A percentile compares a stretch with the other conserved stretches of the same genome.
phyloP scores from a whole-genome alignment of 192 early-diverging fungal genomes.

The Gigaspora rosea region DNA sequence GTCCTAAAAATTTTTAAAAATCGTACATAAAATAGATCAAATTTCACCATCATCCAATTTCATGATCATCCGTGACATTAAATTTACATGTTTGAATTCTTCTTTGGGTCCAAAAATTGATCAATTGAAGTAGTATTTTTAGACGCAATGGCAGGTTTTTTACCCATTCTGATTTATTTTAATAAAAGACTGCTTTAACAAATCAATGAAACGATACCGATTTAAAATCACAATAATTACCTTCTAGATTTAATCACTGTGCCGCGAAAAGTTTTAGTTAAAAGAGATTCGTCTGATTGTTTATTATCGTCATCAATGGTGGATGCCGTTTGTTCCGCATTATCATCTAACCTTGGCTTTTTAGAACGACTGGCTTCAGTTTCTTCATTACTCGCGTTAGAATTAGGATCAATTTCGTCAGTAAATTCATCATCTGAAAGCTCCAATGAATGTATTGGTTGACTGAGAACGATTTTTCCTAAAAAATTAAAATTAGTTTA shows the following conservation, averaged over 20 bases:
- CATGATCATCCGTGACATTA: too few species aligned
- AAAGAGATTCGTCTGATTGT: slow-evolving; percentile 2
- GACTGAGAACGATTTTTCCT: neutral
- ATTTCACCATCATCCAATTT: too few species aligned
- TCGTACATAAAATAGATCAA: too few species aligned
- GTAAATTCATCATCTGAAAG: slow-evolving; percentile 3
- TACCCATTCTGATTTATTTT: neutral
- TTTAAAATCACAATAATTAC: neutral
- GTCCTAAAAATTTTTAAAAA: too few species aligned
- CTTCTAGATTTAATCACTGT: slow-evolving; percentile 15
- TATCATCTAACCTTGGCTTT: slow-evolving; percentile 2
- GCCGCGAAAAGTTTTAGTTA: slow-evolving; percentile 13
- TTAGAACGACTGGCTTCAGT: neutral
- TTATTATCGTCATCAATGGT: neutral
- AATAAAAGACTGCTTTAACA: neutral
- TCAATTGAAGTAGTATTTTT: neutral
- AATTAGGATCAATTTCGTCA: neutral
- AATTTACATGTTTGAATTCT: too few species aligned
- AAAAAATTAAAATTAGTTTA: neutral
- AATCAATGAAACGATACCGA: neutral
- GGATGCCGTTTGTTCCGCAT: neutral
- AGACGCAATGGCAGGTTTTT: neutral
- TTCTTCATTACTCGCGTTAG: neutral
- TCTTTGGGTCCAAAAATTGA: too few species aligned
- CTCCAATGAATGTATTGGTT: neutral